Evolutionary conservation across 2,329 filamentous ascomycete genomes (phyloP), one percentile per base, ranked within the genome.

Genomic region (Daldinia eschscholtzii): DNA sequence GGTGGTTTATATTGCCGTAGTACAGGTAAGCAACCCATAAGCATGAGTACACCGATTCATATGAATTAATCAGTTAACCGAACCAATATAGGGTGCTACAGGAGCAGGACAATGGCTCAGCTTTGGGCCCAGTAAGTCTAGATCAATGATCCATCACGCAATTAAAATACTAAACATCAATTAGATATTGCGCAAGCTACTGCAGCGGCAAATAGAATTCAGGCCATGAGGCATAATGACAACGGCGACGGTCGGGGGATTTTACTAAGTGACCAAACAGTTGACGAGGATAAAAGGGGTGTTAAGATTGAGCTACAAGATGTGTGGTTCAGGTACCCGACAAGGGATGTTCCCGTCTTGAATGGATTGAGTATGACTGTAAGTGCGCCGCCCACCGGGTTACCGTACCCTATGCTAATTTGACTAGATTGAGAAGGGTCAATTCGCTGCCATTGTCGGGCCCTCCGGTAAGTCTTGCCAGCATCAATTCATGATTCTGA

Each of bases 361-460:
- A 84, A 81, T 46, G 85, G 86, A 1, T 79, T 93, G 61, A 89
- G 85, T 74, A 82, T 94, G 70, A 87, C 83, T 37, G 76, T 78
- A 73, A 70, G 74, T 18, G 13, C 20, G 5, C 6, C 48, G 20
- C 37, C 28, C 44, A 52, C 18, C 48, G 15, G 26, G 1, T 59
- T 33, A 4, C 48, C 23, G 53, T 42, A 6, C 15, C 61, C 28
- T 3, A 33, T 53, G 44, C 55, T 75, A 57, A 74, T 58, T 61
- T 20, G n/a, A 37, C 44, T 44, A 78, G 28, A 87, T 93, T 61
- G 82, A 89, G 70, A 88, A 87, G 68, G 91, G 90, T 1, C 88
- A 92, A 75, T 93, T 92, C 74, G 89, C 87, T 1, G 91, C 90
- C 1, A 83, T 93, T 1, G 90, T 93, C 6, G 91, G 91, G 0